A percentile compares a stretch with the other conserved stretches of the same genome.
phyloP scores from a whole-genome alignment of 345 rosid species.

The Populus alba region DNA sequence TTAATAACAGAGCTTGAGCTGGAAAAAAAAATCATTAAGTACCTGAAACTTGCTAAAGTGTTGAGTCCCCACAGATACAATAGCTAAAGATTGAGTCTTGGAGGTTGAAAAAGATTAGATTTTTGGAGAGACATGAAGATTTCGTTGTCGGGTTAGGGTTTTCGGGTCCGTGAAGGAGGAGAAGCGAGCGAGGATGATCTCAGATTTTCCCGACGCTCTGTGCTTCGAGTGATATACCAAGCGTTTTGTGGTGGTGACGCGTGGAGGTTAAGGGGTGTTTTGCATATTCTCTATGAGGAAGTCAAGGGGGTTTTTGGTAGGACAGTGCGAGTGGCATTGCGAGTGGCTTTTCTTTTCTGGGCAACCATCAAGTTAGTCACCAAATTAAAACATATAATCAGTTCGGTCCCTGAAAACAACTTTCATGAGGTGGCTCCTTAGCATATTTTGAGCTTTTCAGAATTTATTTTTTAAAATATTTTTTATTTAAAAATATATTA shows the following conservation, averaged over 20 bases:
- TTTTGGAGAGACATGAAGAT: not conserved
- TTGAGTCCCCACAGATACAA: not conserved
- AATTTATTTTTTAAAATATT: too few species aligned
- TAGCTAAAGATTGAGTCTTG: not conserved
- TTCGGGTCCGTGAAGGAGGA: not conserved
- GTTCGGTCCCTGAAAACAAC: too few species aligned
- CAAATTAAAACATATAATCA: too few species aligned
- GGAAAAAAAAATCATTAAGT: not conserved
- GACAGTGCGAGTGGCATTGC: slow-evolving; percentile 12
- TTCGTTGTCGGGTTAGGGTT: slow-evolving; percentile 8
- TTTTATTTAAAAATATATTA: too few species aligned
- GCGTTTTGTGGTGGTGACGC: slow-evolving; percentile 8
- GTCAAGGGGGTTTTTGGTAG: not conserved
- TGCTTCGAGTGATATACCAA: not conserved
- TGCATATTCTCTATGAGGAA: not conserved
- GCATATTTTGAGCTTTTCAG: too few species aligned
- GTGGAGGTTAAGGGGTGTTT: not conserved
- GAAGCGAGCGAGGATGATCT: not conserved
- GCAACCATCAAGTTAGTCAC: too few species aligned
- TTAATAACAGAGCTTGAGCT: too few species aligned
- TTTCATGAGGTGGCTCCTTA: too few species aligned
- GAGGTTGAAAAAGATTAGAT: not conserved
- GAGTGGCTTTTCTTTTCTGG: not conserved
- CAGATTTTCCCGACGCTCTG: slow-evolving; percentile 4
- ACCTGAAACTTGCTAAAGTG: not conserved